Percentiles rank a stretch among this genome's conserved stretches.
Evolutionary conservation across 495 filamentous ascomycete species (phyloP).

Genomic region (Neurospora cerealis): DNA sequence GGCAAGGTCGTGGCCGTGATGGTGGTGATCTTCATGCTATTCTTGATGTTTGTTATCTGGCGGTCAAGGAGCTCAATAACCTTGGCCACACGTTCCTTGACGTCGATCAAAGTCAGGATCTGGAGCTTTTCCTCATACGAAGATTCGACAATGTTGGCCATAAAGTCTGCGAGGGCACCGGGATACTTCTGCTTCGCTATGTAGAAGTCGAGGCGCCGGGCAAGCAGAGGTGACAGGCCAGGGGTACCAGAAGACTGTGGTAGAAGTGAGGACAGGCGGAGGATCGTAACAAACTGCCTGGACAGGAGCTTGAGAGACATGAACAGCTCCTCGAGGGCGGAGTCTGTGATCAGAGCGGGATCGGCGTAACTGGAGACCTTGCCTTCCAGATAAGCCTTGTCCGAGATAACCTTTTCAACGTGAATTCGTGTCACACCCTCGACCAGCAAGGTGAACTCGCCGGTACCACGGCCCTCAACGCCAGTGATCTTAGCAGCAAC

Average conservation of each 20-base stretch:
- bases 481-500: slow-evolving; percentile 74
- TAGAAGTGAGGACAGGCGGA: slow-evolving; percentile 67
- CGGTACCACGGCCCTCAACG: slow-evolving; percentile 67
- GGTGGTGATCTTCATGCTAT: slow-evolving; percentile 66
- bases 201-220: slow-evolving; percentile 73
- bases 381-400: slow-evolving; percentile 79
- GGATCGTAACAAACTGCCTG: slow-evolving; percentile 67
- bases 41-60: slow-evolving; percentile 72
- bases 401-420: slow-evolving; percentile 62
- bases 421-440: slow-evolving; percentile 73
- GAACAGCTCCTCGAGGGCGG: slow-evolving; percentile 58
- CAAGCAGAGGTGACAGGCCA: slow-evolving; percentile 70
- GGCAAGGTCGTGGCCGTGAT: slow-evolving; percentile 51
- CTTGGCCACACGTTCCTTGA: slow-evolving; percentile 65
- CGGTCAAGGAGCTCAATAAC: slow-evolving; percentile 72
- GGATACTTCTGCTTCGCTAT: slow-evolving; percentile 78
- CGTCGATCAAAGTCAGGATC: slow-evolving; percentile 64
- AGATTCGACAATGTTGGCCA: slow-evolving; percentile 80
- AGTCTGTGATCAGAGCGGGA: slow-evolving; percentile 25
- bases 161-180: slow-evolving; percentile 87
- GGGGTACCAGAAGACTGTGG: slow-evolving; percentile 46
- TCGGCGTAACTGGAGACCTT: slow-evolving; percentile 41
- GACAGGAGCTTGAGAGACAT: slow-evolving; percentile 71
- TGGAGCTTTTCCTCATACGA: slow-evolving; percentile 82
- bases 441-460: slow-evolving; percentile 72